A percentile compares a stretch with the other conserved stretches of the same genome.
Conservation (phyloP, 257 asterid genomes). For the Mentha longifolia region DNA sequence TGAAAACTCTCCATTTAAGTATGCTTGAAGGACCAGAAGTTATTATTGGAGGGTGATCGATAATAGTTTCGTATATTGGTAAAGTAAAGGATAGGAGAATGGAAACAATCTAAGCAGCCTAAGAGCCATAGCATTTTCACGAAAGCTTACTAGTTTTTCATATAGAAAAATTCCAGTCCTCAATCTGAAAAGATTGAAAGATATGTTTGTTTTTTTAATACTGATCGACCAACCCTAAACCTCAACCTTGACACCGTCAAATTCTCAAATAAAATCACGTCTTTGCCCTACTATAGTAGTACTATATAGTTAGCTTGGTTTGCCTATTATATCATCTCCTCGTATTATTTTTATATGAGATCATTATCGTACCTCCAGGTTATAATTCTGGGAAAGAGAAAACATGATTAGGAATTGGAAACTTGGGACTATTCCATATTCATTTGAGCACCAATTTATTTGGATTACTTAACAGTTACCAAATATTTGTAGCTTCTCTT, state of each 20-base stretch:
- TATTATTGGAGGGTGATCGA: not conserved
- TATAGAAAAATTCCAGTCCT: not conserved
- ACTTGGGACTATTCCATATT: not conserved
- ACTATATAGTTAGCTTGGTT: not conserved
- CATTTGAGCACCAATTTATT: not conserved
- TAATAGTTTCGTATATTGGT: not conserved
- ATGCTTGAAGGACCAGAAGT: not conserved
- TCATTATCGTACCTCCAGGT: not conserved
- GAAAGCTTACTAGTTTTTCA: not conserved
- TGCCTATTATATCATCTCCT: not conserved
- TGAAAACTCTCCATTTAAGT: not conserved
- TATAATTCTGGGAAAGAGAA: not conserved
- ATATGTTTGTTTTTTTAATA: not conserved
- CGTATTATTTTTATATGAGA: not conserved
- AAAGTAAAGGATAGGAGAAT: not conserved
- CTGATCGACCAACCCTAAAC: not conserved
- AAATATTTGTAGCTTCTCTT: not conserved
- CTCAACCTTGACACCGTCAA: not conserved
- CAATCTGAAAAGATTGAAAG: not conserved
- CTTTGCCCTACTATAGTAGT: not conserved
- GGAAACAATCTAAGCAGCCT: not conserved
- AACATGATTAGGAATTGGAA: not conserved
- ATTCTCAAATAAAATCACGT: not conserved
- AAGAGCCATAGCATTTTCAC: not conserved
- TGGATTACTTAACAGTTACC: not conserved